Base-by-base conservation (phyloP, 2,329 filamentous ascomycete species). In the Alternaria sp. region DNA sequence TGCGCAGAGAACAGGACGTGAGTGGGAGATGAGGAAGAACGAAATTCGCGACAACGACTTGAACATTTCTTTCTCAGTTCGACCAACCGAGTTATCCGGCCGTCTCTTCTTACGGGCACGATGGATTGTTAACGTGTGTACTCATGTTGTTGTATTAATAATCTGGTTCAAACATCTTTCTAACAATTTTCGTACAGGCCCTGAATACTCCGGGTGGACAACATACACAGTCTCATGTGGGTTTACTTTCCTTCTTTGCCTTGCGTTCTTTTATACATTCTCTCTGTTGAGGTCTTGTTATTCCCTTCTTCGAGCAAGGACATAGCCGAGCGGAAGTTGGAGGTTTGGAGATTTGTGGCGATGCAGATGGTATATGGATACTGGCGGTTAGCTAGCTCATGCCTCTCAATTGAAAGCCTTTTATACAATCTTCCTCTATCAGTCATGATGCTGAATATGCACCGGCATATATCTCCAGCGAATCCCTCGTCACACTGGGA, bases 1-100 rank as follows among this genome's bases (percentile, higher is more conserved):
- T 68, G 64, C 39, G 62, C 62, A 16, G 56, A 44, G 18, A 62
- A 57, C 36, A 51, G 47, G 34, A 26, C 30, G 0, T 49, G 20
- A 49, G 32, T 14, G 14, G 0, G 46, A 2, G 20, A 36, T 2
- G 1, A n/a, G 12, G 14, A 1, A 30, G 32, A 18, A 36, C 7
- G 11, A 16, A 7, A 24, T 48, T 34, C 2, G 22, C 20, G 30
- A 36, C 16, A 8, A 22, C 5, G 24, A 16, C 49, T 34, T 20
- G 22, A 51, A 5, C 4, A 5, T 41, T 11, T 41, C 34, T 16
- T 16, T 51, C 9, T 34, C 9, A 18, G n/a, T 18, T 22, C 1
- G 36, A 41, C 16, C 24, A 12, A 41, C 6, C 16, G 16, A 30
- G n/a, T 14, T 20, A 24, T 34, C 18, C 9, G 46, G 18, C 16